Percentiles rank a stretch among this genome's conserved stretches.
These are phyloP conservation scores for Lachancea meyersii DNA, from an alignment of 805 yeast genomes.

Conservation along the genomic window DNA sequence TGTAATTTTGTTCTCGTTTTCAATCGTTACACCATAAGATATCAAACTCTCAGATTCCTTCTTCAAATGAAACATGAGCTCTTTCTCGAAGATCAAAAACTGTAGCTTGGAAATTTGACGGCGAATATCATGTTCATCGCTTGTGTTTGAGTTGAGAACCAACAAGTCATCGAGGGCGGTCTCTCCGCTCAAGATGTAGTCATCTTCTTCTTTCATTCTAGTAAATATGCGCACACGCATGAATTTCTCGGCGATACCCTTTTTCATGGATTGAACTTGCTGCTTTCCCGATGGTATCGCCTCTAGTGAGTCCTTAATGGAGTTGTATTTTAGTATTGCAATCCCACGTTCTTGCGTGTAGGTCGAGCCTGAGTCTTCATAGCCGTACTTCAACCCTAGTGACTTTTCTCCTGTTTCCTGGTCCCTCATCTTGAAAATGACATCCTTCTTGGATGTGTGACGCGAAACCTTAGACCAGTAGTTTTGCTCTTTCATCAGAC, in stretches of 20 bases:
- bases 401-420: slow-evolving; percentile 45
- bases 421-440: slow-evolving; percentile 58
- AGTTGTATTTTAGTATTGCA: slow-evolving; percentile 57
- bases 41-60: slow-evolving; percentile 68
- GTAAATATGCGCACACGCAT: slow-evolving; percentile 56
- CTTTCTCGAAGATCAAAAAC: slow-evolving; percentile 78
- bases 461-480: slow-evolving; percentile 46
- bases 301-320: slow-evolving; percentile 36
- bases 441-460: slow-evolving; percentile 22
- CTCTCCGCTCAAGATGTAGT: slow-evolving; percentile 53
- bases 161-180: slow-evolving; percentile 31
- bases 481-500: slow-evolving; percentile 51
- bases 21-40: slow-evolving; percentile 61
- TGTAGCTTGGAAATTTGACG: slow-evolving; percentile 63
- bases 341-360: slow-evolving; percentile 64
- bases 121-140: slow-evolving; percentile 36
- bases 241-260: slow-evolving; percentile 33
- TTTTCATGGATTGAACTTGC: slow-evolving; percentile 19
- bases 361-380: slow-evolving; percentile 81
- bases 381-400: slow-evolving; percentile 84
- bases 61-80: slow-evolving; percentile 68
- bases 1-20: slow-evolving; percentile 55
- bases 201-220: slow-evolving; percentile 46
- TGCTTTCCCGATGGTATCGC: slow-evolving; percentile 34
- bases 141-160: slow-evolving; percentile 8